Evolutionary conservation across 169 alveolate species (phyloP).

Genomic region (Toxoplasma gondii): DNA sequence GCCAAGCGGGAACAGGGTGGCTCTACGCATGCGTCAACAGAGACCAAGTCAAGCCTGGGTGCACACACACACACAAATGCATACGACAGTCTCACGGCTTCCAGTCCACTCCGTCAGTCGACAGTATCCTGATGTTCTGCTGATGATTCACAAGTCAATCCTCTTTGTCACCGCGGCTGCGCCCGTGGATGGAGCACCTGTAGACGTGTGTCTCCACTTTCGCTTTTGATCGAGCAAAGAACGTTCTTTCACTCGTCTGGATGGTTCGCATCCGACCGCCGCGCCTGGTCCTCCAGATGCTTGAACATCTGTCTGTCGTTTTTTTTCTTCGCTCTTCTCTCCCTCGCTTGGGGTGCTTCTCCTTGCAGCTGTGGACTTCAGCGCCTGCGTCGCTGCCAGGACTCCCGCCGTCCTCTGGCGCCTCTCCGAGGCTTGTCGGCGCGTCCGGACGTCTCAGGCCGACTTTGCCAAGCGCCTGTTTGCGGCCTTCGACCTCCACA

Average conservation of each 20-base stretch:
- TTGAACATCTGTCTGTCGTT: not conserved
- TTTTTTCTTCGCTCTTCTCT: not conserved
- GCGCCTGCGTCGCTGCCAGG: not conserved
- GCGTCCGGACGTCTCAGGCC: not conserved
- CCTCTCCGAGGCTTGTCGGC: constrained; percentile 56
- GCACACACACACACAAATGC: no score
- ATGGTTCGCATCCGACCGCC: no score
- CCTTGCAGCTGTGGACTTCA: constrained; percentile 39
- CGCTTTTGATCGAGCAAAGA: not conserved
- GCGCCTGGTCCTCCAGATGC: no score
- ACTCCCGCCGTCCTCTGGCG: constrained; percentile 62
- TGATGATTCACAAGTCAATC: no score
- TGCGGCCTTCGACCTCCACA: constrained; percentile 17
- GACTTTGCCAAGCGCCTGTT: constrained; percentile 31
- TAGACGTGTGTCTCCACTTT: not conserved
- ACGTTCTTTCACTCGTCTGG: not conserved
- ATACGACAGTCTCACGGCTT: no score
- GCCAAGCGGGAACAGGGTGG: no score
- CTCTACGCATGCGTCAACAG: no score
- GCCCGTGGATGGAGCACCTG: no score
- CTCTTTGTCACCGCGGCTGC: no score
- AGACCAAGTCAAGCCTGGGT: no score
- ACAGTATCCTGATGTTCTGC: no score
- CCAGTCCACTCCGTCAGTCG: no score
- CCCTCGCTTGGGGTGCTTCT: not conserved